These are phyloP conservation scores for Knufia petricola DNA, from an alignment of 2,329 filamentous ascomycete species.

Conservation along the genomic window DNA sequence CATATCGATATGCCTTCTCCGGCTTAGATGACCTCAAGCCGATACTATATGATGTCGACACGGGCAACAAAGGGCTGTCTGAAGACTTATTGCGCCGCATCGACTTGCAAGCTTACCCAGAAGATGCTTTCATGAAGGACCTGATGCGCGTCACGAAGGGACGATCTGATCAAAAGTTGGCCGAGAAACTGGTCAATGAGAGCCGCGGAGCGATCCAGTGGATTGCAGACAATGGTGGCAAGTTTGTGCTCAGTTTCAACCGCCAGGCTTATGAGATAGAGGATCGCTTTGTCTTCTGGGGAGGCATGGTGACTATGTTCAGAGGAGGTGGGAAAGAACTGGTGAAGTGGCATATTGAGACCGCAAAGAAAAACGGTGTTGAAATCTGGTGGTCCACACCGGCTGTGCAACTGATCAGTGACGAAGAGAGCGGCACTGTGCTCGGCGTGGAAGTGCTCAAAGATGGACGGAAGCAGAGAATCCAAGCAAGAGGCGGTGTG, in stretches of 20 bases:
- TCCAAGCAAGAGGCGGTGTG: conserved; percentile 33
- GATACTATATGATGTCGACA: conserved; percentile 50
- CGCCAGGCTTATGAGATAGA: conserved; percentile 57
- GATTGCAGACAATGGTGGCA: conserved; percentile 45
- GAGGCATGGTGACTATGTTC: conserved; percentile 52
- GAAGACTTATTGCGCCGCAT: conserved; percentile 35
- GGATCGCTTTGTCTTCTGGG: conserved; percentile 56
- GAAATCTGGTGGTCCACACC: conserved; percentile 39
- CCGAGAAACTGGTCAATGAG: conserved; percentile 42
- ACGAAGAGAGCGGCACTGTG: conserved; percentile 24
- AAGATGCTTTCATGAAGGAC: conserved; percentile 46
- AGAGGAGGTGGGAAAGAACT: conserved; percentile 52
- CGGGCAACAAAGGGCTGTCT: conserved; percentile 26
- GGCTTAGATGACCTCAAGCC: conserved; percentile 51
- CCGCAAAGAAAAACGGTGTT: conserved; percentile 37
- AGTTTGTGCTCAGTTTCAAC: conserved; percentile 54
- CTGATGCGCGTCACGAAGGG: conserved; percentile 48
- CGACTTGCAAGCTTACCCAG: conserved; percentile 50
- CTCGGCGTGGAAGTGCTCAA: conserved; percentile 12
- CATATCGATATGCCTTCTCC: conserved; percentile 48
- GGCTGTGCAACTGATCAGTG: conserved; percentile 33
- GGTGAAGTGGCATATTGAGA: conserved; percentile 39
- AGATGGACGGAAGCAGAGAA: conserved; percentile 20
- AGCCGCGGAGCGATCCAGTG: conserved; percentile 45
- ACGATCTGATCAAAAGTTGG: conserved; percentile 43